Conservation (phyloP, 78 protist species). For the Capsaspora owczarzaki region DNA sequence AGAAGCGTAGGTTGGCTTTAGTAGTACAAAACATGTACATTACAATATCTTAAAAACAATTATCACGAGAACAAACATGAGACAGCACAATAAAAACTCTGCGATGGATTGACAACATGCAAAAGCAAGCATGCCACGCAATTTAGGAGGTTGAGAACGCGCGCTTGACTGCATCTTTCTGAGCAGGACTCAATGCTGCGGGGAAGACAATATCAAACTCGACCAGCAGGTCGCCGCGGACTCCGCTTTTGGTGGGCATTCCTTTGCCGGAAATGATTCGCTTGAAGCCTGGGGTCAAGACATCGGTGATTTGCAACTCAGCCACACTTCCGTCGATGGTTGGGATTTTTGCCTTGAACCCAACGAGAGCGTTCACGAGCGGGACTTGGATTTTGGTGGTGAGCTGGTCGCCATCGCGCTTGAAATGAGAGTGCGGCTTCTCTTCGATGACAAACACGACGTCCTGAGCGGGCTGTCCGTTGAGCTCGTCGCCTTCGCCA, state of each 20-base stretch:
- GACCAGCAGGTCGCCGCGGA: constrained; percentile 35
- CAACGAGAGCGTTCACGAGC: constrained; percentile 35
- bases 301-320: not conserved
- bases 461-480: constrained; percentile 49
- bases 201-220: constrained; percentile 26
- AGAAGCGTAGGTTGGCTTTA: too few relatives aligned
- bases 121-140: too few relatives aligned
- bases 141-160: too few relatives aligned
- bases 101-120: too few relatives aligned
- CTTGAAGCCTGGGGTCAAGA: not conserved
- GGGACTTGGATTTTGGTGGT: not conserved
- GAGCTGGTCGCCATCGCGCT: constrained; percentile 49
- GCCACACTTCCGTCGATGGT: not conserved
- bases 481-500: constrained; percentile 47
- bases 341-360: not conserved
- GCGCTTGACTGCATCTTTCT: too few relatives aligned
- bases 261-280: constrained; percentile 22
- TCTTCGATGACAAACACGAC: constrained; percentile 58
- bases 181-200: not conserved
- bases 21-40: too few relatives aligned
- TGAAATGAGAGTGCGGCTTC: constrained; percentile 46
- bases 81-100: too few relatives aligned
- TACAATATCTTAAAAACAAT: too few relatives aligned
- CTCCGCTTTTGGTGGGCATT: constrained; percentile 33
- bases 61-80: too few relatives aligned